Percentiles rank a stretch among this genome's conserved stretches.
These are phyloP conservation scores for Salix brachista DNA, from an alignment of 345 rosid species.

Conservation along the genomic window DNA sequence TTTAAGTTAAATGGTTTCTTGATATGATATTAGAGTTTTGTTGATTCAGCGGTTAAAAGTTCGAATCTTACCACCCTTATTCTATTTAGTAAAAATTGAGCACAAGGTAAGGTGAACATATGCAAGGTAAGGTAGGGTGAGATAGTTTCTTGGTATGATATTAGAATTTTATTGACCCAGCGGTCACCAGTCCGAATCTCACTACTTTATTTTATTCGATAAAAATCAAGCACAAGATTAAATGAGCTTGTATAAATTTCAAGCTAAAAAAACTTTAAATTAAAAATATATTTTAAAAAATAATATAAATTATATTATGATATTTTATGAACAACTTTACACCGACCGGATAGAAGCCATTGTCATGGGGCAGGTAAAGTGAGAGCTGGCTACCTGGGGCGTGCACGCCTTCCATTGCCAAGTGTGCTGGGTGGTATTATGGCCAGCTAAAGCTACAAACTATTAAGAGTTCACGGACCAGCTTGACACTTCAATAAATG, in stretches of 20 bases:
- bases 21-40: too few relatives aligned
- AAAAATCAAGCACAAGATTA: too few relatives aligned
- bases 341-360: not conserved
- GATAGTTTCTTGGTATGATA: too few relatives aligned
- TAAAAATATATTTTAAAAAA: too few relatives aligned
- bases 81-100: too few relatives aligned
- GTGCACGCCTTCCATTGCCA: conserved; percentile 16
- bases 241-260: rapidly evolving
- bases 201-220: too few relatives aligned
- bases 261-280: rapidly evolving
- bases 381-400: not conserved
- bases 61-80: rapidly evolving
- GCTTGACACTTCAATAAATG: not conserved
- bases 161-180: too few relatives aligned
- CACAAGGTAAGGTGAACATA: too few relatives aligned
- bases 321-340: not conserved
- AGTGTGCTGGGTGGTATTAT: conserved; percentile 16
- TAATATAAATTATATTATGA: too few relatives aligned
- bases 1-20: too few relatives aligned
- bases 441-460: conserved; percentile 25
- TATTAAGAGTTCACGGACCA: conserved; percentile 10
- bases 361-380: not conserved
- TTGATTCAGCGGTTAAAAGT: rapidly evolving
- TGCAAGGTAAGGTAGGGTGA: too few relatives aligned
- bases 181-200: too few relatives aligned